A percentile compares a stretch with the other conserved stretches of the same genome.
Conservation (phyloP, 2,329 filamentous ascomycete genomes). For the Botrytis squamosa region DNA sequence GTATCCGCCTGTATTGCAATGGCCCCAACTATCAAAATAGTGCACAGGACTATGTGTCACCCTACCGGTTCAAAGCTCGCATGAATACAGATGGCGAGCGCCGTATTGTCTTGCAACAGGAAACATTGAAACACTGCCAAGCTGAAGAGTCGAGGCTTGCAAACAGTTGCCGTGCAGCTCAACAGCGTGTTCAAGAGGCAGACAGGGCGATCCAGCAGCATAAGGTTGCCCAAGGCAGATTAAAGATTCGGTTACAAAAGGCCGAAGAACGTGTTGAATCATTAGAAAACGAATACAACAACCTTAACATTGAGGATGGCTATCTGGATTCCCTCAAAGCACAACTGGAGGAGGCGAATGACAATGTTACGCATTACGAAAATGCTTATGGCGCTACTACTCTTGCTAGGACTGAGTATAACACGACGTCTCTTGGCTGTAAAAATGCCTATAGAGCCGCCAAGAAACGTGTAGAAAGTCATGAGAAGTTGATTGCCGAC, state of each 20-base stretch:
- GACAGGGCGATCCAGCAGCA: constrained; percentile 52
- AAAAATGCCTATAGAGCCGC: constrained; percentile 44
- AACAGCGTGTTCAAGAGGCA: constrained; percentile 48
- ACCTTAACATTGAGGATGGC: constrained; percentile 66
- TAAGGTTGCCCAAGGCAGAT: constrained; percentile 45
- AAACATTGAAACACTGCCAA: constrained; percentile 53
- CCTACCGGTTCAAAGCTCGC: constrained; percentile 49
- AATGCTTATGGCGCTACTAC: constrained; percentile 54
- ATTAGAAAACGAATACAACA: constrained; percentile 60
- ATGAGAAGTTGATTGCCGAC: constrained; percentile 52
- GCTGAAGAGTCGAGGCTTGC: constrained; percentile 53
- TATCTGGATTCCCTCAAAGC: constrained; percentile 58
- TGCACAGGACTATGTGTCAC: constrained; percentile 50
- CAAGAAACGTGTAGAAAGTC: constrained; percentile 40
- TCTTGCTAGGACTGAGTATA: constrained; percentile 51
- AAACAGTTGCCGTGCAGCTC: constrained; percentile 38
- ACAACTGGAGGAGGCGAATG: constrained; percentile 54
- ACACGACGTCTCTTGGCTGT: constrained; percentile 39
- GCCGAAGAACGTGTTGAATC: constrained; percentile 58
- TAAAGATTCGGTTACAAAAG: constrained; percentile 57
- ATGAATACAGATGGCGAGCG: constrained; percentile 76
- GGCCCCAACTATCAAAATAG: constrained; percentile 42
- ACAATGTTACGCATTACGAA: constrained; percentile 50
- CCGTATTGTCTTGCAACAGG: constrained; percentile 56
- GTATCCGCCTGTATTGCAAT: constrained; percentile 55